These are phyloP conservation scores for Penicillium chermesinum DNA, from an alignment of 495 filamentous ascomycete species.

Conservation along the genomic window DNA sequence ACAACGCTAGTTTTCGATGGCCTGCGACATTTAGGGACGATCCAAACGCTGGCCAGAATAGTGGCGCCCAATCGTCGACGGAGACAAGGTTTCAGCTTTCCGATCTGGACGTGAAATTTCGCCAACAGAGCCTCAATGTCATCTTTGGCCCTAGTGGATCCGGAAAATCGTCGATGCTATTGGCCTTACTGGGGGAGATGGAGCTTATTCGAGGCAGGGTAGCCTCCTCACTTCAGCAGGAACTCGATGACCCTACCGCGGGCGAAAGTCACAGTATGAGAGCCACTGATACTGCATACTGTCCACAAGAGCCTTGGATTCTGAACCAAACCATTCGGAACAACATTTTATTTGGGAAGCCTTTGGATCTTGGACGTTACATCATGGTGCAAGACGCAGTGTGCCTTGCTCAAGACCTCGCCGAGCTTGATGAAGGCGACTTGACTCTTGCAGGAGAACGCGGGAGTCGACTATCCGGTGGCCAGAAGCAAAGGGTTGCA, in stretches of 20 bases:
- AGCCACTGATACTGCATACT: constrained; percentile 32
- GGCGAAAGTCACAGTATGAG: too few species aligned
- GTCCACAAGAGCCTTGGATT: constrained; percentile 54
- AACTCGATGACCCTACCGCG: too few species aligned
- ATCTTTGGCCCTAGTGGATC: background rate
- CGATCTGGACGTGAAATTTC: too few species aligned
- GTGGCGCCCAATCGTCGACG: too few species aligned
- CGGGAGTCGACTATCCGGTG: constrained; percentile 76
- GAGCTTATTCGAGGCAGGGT: background rate
- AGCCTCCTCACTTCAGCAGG: too few species aligned
- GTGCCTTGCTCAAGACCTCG: constrained; percentile 64
- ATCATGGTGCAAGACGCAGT: constrained; percentile 53
- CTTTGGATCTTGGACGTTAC: constrained; percentile 43
- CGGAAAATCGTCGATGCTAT: constrained; percentile 1
- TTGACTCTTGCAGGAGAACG: constrained; percentile 74
- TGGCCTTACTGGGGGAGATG: constrained; percentile 1
- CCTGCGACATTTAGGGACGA: too few species aligned
- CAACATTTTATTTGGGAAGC: constrained; percentile 55
- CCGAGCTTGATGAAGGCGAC: constrained; percentile 73
- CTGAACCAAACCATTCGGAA: constrained; percentile 48
- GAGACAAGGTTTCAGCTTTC: too few species aligned
- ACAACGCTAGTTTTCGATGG: too few species aligned
- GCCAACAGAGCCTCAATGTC: too few species aligned
- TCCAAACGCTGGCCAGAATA: too few species aligned
- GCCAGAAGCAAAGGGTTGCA: constrained; percentile 72